phyloP scores from a whole-genome alignment of 2,329 filamentous ascomycete genomes.

The Coccinonectria pachysandricola region DNA sequence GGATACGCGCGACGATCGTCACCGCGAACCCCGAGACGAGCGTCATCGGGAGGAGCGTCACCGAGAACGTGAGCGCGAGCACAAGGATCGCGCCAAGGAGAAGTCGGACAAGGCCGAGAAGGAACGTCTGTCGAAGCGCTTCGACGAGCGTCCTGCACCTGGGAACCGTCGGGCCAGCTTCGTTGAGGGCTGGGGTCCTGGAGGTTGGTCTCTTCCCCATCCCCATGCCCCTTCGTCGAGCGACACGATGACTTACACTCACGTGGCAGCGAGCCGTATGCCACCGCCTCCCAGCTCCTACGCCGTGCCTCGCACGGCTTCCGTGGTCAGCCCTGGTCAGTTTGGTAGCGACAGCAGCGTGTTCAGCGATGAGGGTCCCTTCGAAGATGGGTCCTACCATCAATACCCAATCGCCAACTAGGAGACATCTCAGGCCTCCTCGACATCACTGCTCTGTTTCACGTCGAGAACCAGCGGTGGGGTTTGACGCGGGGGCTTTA shows the following conservation, averaged over 20 bases:
- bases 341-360: slow-evolving; percentile 22
- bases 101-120: slow-evolving; percentile 23
- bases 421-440: too few species aligned
- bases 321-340: slow-evolving; percentile 15
- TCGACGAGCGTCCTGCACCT: slow-evolving; percentile 24
- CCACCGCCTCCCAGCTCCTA: slow-evolving; percentile 17
- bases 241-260: slow-evolving; percentile 19
- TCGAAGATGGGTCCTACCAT: slow-evolving; percentile 27
- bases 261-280: slow-evolving; percentile 18
- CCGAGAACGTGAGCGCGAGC: slow-evolving; percentile 16
- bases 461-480: too few species aligned
- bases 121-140: slow-evolving; percentile 27
- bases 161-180: slow-evolving; percentile 23
- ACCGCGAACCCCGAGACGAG: slow-evolving; percentile 4
- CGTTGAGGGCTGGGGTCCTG: slow-evolving; percentile 24
- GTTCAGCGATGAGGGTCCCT: slow-evolving; percentile 21
- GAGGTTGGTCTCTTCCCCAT: slow-evolving; percentile 19
- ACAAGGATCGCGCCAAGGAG: slow-evolving; percentile 18
- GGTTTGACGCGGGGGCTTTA: too few species aligned
- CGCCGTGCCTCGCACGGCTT: slow-evolving; percentile 21
- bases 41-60: slow-evolving; percentile 10
- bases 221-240: slow-evolving; percentile 13
- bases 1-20: slow-evolving; percentile 13
- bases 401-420: slow-evolving; percentile 24
- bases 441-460: too few species aligned